These are phyloP conservation scores for Dipodascopsis uninucleata DNA, from an alignment of 805 yeast species.

Conservation along the genomic window DNA sequence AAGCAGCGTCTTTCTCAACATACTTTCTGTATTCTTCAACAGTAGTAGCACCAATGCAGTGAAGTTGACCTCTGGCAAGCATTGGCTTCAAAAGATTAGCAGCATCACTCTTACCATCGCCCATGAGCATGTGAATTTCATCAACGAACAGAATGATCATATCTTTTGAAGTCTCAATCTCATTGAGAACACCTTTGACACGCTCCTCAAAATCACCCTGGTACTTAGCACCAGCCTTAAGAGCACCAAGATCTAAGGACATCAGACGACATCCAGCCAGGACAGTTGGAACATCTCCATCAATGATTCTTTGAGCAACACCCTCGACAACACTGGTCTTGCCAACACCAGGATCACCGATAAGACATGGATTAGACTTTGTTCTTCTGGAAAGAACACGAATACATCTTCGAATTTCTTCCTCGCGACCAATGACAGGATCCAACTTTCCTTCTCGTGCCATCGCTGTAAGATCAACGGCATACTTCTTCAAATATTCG, in stretches of 20 bases:
- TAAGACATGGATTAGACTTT: conserved; percentile 91
- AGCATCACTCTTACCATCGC: conserved; percentile 96
- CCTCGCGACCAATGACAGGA: conserved; percentile 98
- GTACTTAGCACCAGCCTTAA: conserved; percentile 97
- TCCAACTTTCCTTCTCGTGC: conserved; percentile 94
- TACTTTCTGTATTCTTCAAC: conserved; percentile 88
- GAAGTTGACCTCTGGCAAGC: conserved; percentile 92
- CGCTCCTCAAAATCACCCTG: conserved; percentile 99
- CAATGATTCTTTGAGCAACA: conserved; percentile 94
- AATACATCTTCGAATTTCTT: conserved; percentile 92
- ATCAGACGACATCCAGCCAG: conserved; percentile 75
- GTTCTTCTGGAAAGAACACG: conserved; percentile 95
- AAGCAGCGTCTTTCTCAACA: conserved; percentile 96
- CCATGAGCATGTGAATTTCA: conserved; percentile 99
- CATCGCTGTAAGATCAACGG: conserved; percentile 86
- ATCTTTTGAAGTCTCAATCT: conserved; percentile 70
- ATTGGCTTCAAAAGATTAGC: conserved; percentile 96
- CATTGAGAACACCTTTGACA: conserved; percentile 91
- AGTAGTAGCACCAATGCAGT: conserved; percentile 98
- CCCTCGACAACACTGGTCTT: conserved; percentile 98
- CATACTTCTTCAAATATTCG: conserved; percentile 85
- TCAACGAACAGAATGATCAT: conserved; percentile 90
- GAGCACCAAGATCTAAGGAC: conserved; percentile 90
- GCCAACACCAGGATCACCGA: conserved; percentile 99
- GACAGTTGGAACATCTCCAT: conserved; percentile 90